Base-by-base conservation (phyloP, 139 green algal species). In the Chlorokybus atmophyticus region DNA sequence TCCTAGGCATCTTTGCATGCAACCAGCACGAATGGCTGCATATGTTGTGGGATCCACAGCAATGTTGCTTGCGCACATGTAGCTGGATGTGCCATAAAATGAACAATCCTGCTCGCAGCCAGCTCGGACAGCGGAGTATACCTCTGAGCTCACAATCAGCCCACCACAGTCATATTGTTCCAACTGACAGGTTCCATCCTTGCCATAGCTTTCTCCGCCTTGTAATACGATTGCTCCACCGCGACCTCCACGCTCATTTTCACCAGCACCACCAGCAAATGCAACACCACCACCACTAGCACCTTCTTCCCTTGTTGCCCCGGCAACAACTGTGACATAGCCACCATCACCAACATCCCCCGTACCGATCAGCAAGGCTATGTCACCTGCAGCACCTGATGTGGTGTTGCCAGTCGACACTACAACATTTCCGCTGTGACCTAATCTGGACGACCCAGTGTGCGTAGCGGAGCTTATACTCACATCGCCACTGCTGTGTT, bases 331-430 rank as follows among this genome's bases (percentile, higher is more conserved):
- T 8, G 50, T 28, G 6, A 60, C 32, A 19, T 60, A 27, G 29
- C 53, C 53, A 57, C 53, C 53, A 51, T 60, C 35, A 14, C 32
- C 53, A 28, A 49, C 35, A 28, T 60, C 19, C 14, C 53, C 53
- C 17, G 29, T 49, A 17, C 53, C 35, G 35, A 44, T 14, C 35
- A 44, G 35, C 35, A 44, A 14, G 10, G 35, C 10, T 10, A 44
- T 44, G 35, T 44, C 35, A 21, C 35, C 35, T 21, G 10, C 14
- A 44, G 14, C 35, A 44, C 35, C 35, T 21, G 14, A 5, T 5
- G 51, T 62, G 14, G 52, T 27, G 25, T 17, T n/a, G 52, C 52
- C 52, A 7, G 55, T 62, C 8, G n/a, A 28, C 38, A 64, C 7
- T n/a, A 19, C n/a, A 6, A 62, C n/a, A n/a, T n/a, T n/a, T n/a